Evolutionary conservation across 2,329 filamentous ascomycete species (phyloP), one percentile per base, ranked within the genome.

Genomic region (Fusarium floridanum): DNA sequence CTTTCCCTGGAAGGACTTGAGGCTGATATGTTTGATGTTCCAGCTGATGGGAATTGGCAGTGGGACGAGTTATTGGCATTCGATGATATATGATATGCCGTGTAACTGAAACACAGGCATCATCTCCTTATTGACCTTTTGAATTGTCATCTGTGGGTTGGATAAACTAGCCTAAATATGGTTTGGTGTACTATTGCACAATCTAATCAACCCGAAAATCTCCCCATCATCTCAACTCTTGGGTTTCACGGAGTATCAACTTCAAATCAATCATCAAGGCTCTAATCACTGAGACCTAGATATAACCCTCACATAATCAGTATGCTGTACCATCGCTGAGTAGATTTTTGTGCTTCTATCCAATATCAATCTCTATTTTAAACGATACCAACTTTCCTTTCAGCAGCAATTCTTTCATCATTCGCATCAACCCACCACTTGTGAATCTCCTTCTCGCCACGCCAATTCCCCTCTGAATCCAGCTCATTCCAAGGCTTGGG

Each of bases 361-460:
- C 32, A 12, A 34, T 12, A 6, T 10, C 14, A 48, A 48, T 48
- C 22, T 48, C 22, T 48, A 27, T 32, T n/a, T 34, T 12, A 55
- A 32, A 11, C 48, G 5, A 55, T 55, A 3, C 48, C 48, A 34
- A 55, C 48, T 55, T 34, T n/a, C n/a, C 48, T 55, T 29, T 61
- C 57, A 11, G 57, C 57, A 5, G 37, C 57, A 6, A 61, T n/a
- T 22, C 57, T 32, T 22, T 43, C 57, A 10, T 41, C n/a, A 7
- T 61, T 61, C 3, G 70, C 66, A 1, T 70, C 61, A 20, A 63
- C 22, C 70, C 70, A 73, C 70, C 70, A 73, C 11, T 73, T 61
- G 4, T 73, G 70, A 14, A 37, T 50, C 6, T 69, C 66, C 1
- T 67, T 50, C 0, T 11, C 14, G 0, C 70, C 50, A 8, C 2